Evolutionary conservation across 768 basidiomycete species (phyloP), one percentile per base, ranked within the genome.

Genomic region (Candolleomyces aberdarensis): DNA sequence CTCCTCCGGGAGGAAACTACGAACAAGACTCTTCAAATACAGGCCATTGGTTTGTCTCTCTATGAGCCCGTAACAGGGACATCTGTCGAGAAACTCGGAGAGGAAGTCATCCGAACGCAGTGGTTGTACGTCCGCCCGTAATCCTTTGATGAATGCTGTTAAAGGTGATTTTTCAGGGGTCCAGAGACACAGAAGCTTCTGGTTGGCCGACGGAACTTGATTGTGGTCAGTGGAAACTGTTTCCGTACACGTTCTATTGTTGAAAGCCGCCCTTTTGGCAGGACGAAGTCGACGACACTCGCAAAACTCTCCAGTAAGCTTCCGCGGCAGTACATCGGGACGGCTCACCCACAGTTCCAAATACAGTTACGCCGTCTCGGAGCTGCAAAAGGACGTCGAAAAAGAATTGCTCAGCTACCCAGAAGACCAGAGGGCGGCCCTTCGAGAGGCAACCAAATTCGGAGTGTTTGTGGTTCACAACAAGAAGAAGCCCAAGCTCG

Each of bases 401-500:
- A 72, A 72, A 49, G 91, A 90, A 65, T 75, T 92, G 14, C 74
- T 83, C 31, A 71, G 72, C 11, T 81, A 86, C 59, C 87, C 91
- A 4, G 90, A 92, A 72, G 73, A 82, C 17, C 87, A 95, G 65
- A 87, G 89, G 55, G 85, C 88, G n/a, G 83, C 82, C 0, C 75
- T 87, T 19, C 82, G 84, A 62, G 71, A 74, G 8, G 77, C 80
- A 4, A 95, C 96, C 29, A 80, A 90, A 71, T 94, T 99, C 62
- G 96, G 85, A 1, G 79, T 98, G 64, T 99, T 98, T 69, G 96
- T 98, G 51, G 92, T 96, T 26, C 92, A 95, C 75, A 93, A 95
- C 79, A 98, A 98, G 78, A 79, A 86, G 62, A 98, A 98, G 76
- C 78, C 80, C 36, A 99, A 99, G 77, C 71, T 87, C 40, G 95